phyloP scores from a whole-genome alignment of 768 basidiomycete species.

The Amanita muscaria region DNA sequence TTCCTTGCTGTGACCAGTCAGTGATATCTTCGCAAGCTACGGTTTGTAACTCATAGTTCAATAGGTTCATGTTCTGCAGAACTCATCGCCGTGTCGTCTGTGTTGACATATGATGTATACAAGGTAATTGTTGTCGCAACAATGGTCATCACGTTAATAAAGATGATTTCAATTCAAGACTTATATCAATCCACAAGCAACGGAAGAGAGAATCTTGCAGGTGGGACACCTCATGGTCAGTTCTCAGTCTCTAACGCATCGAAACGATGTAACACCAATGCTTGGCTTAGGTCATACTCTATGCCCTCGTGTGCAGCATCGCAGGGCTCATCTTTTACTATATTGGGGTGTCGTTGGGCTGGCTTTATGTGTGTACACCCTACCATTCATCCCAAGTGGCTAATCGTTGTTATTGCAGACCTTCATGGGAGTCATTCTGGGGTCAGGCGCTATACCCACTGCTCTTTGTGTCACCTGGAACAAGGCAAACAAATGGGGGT shows the following conservation, averaged over 20 bases:
- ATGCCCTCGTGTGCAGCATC: slow-evolving; percentile 73
- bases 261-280: not conserved
- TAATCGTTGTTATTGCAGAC: slow-evolving; percentile 34
- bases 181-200: slow-evolving; percentile 79
- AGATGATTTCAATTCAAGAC: slow-evolving; percentile 29
- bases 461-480: slow-evolving; percentile 81
- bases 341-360: slow-evolving; percentile 89
- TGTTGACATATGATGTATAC: slow-evolving; percentile 83
- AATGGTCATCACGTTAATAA: not conserved
- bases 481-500: slow-evolving; percentile 80
- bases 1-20: slow-evolving; percentile 78
- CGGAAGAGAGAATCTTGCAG: slow-evolving; percentile 59
- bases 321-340: slow-evolving; percentile 82
- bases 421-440: slow-evolving; percentile 83
- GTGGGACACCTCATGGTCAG: slow-evolving; percentile 61
- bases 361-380: slow-evolving; percentile 65
- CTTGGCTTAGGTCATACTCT: slow-evolving; percentile 45
- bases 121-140: slow-evolving; percentile 34
- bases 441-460: slow-evolving; percentile 81
- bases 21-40: not conserved
- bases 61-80: slow-evolving; percentile 70
- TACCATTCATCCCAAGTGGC: not conserved
- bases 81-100: slow-evolving; percentile 79
- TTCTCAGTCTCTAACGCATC: not conserved
- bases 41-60: not conserved